A percentile compares a stretch with the other conserved stretches of the same genome.
Conservation (phyloP, 257 asterid species). For the Salvia miltiorrhiza region DNA sequence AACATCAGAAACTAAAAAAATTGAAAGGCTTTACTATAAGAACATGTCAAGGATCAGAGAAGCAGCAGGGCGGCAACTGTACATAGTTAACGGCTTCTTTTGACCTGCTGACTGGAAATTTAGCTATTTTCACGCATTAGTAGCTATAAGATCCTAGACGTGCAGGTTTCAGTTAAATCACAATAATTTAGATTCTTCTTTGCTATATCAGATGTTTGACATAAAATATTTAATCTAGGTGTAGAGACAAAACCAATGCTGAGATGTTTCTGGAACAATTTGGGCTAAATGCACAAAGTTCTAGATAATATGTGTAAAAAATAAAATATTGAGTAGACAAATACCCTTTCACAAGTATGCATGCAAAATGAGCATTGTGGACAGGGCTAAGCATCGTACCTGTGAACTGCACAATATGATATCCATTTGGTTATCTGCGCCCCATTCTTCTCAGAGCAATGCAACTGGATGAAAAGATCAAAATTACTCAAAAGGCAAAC, state of each 20-base stretch:
- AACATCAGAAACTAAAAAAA: slow-evolving; percentile 10
- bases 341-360: neutral
- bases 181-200: slow-evolving; percentile 5
- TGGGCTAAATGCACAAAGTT: too few relatives aligned
- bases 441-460: slow-evolving; percentile 79
- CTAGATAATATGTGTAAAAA: too few relatives aligned
- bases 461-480: slow-evolving; percentile 56
- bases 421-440: slow-evolving; percentile 64
- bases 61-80: neutral
- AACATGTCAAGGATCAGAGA: neutral
- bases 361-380: neutral
- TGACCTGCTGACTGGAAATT: neutral
- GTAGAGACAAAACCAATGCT: neutral
- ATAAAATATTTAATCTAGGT: neutral
- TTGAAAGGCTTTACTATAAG: neutral
- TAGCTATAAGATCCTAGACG: neutral
- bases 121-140: neutral
- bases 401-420: slow-evolving; percentile 82
- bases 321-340: neutral
- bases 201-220: neutral
- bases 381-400: slow-evolving; percentile 39
- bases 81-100: neutral
- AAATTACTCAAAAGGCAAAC: slow-evolving; percentile 11
- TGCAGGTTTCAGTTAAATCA: neutral
- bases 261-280: too few relatives aligned